Base-by-base conservation (phyloP, 1,139 yeast genomes). In the Ogataea hybrid region DNA sequence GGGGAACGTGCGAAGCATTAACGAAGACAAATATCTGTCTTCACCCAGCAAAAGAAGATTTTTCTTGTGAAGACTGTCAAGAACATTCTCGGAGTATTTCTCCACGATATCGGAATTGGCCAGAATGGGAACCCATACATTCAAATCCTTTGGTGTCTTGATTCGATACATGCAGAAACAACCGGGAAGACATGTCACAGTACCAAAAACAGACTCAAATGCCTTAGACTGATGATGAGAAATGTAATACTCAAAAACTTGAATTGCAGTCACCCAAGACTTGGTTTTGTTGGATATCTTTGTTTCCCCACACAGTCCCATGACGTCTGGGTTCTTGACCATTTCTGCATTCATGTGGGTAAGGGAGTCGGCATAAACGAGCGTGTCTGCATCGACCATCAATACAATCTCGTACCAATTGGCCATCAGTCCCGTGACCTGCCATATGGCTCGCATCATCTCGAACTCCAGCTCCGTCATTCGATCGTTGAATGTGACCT, bases 301-400 rank as follows among this genome's bases (percentile, higher is more conserved):
- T 0, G 98, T 92, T 63, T 92, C 98, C 38, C 98, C 98, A 71
- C 98, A 92, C 35, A 92, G 70, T 3, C 97, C 98, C 97, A 92
- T 90, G 43, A 92, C 73, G 51, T 71, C 70, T 2, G 97, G 95
- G 62, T 92, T 96, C 56, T 79, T 83, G 14, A 89, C 94, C 90
- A 92, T 82, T 58, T 86, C 88, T 1, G 95, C 96, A 51, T 78
- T 76, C 97, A 92, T 88, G 59, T 92, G 97, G 7, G 94, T 87
- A 49, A 90, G 57, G 10, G 95, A 83, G 62, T 90, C 97, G 0
- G 96, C 96, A 63, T 74, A 89, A 4, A 90, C 90, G 60, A 81
- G 82, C 0, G 97, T 90, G 68, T 92, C 98, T 1, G 98, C 98
- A 69, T 92, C 98, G 23, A 92, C 97, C 97, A 92, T 90, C 34